Evolutionary conservation across 352 stramenopile genomes (phyloP).

Genomic region (Globisporangium polare): DNA sequence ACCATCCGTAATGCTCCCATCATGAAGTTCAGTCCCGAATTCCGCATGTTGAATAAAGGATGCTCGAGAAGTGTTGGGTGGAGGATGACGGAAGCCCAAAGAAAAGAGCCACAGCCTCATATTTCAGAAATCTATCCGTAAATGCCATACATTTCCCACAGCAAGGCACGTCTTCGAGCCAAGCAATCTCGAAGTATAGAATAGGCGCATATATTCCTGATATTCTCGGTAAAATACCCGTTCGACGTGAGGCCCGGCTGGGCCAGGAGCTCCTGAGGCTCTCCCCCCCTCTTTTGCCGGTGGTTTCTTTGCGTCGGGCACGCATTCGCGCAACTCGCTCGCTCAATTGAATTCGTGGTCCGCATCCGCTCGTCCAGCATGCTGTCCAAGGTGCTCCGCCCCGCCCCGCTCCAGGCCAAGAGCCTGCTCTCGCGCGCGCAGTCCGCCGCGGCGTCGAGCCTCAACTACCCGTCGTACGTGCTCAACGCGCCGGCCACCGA

Average conservation of each 20-base stretch:
- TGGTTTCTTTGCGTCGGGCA: conserved; percentile 13
- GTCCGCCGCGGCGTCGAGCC: conserved; percentile 57
- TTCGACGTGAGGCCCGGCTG: conserved; percentile 11
- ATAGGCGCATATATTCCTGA: neutral
- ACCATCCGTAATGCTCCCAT: neutral
- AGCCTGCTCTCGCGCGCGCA: conserved; percentile 57
- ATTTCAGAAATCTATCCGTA: neutral
- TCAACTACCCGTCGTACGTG: conserved; percentile 87
- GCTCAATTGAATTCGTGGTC: conserved; percentile 21
- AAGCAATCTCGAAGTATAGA: neutral
- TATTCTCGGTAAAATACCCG: neutral
- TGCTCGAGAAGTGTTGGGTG: neutral
- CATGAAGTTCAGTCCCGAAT: neutral
- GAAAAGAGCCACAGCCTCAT: conserved; percentile 2
- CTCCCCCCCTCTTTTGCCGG: conserved; percentile 1
- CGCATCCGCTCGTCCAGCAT: conserved; percentile 24
- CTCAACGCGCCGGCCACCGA: conserved; percentile 94
- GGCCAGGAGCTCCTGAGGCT: neutral
- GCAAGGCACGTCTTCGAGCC: neutral
- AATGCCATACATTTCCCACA: neutral
- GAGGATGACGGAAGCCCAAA: neutral
- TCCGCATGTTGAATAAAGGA: conserved; percentile 5
- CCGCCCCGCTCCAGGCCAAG: conserved; percentile 28
- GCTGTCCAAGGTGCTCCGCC: conserved; percentile 66
- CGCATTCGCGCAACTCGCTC: conserved; percentile 11